Evolutionary conservation across 768 basidiomycete genomes (phyloP).

Genomic region (Rhodotorula taiwanensis): DNA sequence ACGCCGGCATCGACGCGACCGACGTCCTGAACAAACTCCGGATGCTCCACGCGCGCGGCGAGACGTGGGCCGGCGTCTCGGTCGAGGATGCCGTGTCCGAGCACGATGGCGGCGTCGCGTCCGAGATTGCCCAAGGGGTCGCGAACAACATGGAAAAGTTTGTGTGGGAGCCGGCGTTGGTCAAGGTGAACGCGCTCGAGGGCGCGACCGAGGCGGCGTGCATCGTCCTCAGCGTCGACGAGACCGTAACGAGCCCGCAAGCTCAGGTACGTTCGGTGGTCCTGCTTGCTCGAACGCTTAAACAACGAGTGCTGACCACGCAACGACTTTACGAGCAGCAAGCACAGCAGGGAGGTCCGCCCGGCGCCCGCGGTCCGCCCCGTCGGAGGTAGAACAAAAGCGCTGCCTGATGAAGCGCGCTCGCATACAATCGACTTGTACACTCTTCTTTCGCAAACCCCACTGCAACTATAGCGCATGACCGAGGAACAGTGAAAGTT

Average conservation of each 20-base stretch:
- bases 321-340: background rate
- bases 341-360: constrained; percentile 17
- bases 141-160: constrained; percentile 95
- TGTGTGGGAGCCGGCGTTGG: constrained; percentile 95
- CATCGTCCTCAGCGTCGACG: constrained; percentile 89
- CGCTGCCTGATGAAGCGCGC: too few relatives aligned
- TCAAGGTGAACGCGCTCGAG: constrained; percentile 90
- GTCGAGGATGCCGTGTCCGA: constrained; percentile 67
- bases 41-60: constrained; percentile 85
- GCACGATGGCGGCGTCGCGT: constrained; percentile 53
- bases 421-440: too few relatives aligned
- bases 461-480: too few relatives aligned
- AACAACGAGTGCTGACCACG: background rate
- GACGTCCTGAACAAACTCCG: constrained; percentile 95
- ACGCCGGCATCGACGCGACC: constrained; percentile 94
- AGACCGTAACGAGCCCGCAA: constrained; percentile 83
- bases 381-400: too few relatives aligned
- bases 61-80: constrained; percentile 84
- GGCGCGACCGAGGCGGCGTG: constrained; percentile 96
- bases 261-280: constrained; percentile 18
- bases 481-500: too few relatives aligned
- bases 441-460: too few relatives aligned
- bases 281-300: too few relatives aligned
- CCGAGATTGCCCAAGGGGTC: constrained; percentile 53
- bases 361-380: background rate